A percentile compares a stretch with the other conserved stretches of the same genome.
Evolutionary conservation across 2,329 filamentous ascomycete species (phyloP).

Genomic region (Calonectria ilicicola): DNA sequence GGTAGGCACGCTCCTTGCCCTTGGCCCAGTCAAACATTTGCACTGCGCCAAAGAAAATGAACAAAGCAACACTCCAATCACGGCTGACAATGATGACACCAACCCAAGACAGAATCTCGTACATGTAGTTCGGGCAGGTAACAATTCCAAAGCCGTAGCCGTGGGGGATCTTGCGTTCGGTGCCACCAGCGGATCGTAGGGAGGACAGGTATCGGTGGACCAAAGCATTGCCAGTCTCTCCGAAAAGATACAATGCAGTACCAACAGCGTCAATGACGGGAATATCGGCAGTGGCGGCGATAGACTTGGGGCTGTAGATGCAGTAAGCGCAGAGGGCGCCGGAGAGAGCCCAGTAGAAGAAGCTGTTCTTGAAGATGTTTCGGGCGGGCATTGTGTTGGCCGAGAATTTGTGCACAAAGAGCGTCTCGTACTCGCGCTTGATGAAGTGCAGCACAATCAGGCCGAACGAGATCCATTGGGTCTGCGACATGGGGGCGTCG

Average conservation of each 20-base stretch:
- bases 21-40: constrained; percentile 91
- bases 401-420: constrained; percentile 96
- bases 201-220: constrained; percentile 84
- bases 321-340: constrained; percentile 86
- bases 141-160: constrained; percentile 89
- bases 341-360: constrained; percentile 91
- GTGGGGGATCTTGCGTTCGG: constrained; percentile 86
- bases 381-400: constrained; percentile 90
- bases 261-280: constrained; percentile 73
- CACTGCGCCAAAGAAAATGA: constrained; percentile 76
- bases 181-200: constrained; percentile 82
- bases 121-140: constrained; percentile 98
- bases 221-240: constrained; percentile 83
- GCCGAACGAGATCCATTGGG: constrained; percentile 79
- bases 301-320: constrained; percentile 82
- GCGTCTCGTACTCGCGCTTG: constrained; percentile 95
- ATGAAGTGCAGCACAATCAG: constrained; percentile 87
- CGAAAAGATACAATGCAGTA: constrained; percentile 78
- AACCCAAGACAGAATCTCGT: constrained; percentile 88
- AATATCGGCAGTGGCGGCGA: constrained; percentile 67
- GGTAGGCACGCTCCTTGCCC: constrained; percentile 92
- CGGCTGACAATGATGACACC: constrained; percentile 84
- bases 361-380: constrained; percentile 96
- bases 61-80: constrained; percentile 82
- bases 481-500: constrained; percentile 66